phyloP scores from a whole-genome alignment of 2,329 filamentous ascomycete genomes.

The Macrophomina tecta region DNA sequence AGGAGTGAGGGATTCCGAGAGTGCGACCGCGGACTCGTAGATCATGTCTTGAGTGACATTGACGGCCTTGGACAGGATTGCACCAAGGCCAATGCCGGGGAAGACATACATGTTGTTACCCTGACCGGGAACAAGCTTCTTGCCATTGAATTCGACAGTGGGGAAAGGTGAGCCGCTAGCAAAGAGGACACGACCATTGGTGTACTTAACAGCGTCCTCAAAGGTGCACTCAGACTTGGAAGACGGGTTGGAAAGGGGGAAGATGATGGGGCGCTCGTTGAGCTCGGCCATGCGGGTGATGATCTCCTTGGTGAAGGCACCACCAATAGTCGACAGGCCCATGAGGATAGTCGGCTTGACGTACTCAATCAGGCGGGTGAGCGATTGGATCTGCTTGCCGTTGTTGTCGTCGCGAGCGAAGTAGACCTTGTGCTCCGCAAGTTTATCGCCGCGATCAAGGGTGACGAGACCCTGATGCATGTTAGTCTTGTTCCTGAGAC shows the following conservation, averaged over 20 bases:
- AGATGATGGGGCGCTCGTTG: constrained; percentile 76
- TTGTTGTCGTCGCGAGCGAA: constrained; percentile 70
- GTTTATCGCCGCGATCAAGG: constrained; percentile 86
- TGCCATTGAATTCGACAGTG: constrained; percentile 59
- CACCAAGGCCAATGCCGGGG: constrained; percentile 91
- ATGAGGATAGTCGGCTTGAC: constrained; percentile 95
- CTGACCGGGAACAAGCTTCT: constrained; percentile 57
- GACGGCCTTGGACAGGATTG: constrained; percentile 87
- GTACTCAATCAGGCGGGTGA: constrained; percentile 91
- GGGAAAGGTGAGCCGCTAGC: constrained; percentile 94
- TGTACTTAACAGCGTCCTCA: constrained; percentile 89
- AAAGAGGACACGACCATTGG: constrained; percentile 89
- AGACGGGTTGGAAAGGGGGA: constrained; percentile 94
- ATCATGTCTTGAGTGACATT: constrained; percentile 95
- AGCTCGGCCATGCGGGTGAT: constrained; percentile 65
- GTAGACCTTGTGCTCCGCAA: constrained; percentile 84
- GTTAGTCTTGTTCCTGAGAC: neutral
- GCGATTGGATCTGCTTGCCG: constrained; percentile 71
- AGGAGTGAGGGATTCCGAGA: constrained; percentile 77
- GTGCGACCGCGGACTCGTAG: constrained; percentile 85
- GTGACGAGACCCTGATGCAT: constrained; percentile 76
- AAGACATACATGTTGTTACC: constrained; percentile 95
- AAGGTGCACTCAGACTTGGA: constrained; percentile 98
- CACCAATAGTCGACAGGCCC: constrained; percentile 91
- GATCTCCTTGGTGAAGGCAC: constrained; percentile 89